Evolutionary conservation across 2,329 filamentous ascomycete genomes (phyloP).

Genomic region (Trichoderma sp.): DNA sequence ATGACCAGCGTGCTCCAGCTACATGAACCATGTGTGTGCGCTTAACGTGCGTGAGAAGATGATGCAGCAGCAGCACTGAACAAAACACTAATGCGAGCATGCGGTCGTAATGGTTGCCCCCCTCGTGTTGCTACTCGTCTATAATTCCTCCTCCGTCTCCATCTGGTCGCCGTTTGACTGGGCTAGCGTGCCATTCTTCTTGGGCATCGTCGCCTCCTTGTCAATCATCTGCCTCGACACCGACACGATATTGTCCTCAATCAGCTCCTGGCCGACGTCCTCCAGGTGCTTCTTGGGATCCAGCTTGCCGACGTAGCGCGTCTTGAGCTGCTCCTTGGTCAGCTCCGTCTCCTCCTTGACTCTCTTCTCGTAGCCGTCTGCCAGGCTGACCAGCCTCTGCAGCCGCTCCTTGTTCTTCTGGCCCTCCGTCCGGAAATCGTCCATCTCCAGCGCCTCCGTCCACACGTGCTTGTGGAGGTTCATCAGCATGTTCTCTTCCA

Average conservation of each 20-base stretch:
- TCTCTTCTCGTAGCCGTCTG: constrained; percentile 97
- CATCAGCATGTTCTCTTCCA: constrained; percentile 99
- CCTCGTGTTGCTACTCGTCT: constrained; percentile 32
- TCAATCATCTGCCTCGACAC: constrained; percentile 99
- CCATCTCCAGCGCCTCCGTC: constrained; percentile 97
- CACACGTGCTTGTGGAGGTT: constrained; percentile 99
- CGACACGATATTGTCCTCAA: constrained; percentile 98
- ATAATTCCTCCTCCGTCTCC: constrained; percentile 62
- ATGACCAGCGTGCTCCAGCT: constrained; percentile 28
- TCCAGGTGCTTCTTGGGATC: constrained; percentile 99
- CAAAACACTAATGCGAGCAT: constrained; percentile 7
- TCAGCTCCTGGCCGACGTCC: constrained; percentile 92
- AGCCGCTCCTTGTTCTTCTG: constrained; percentile 84
- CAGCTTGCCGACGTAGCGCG: constrained; percentile 96
- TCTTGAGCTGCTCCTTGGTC: constrained; percentile 97
- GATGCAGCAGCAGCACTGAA: not conserved
- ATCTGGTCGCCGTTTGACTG: constrained; percentile 62
- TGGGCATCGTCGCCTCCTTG: constrained; percentile 93
- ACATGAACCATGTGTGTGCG: not conserved
- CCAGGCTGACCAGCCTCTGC: constrained; percentile 82
- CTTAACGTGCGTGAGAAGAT: not conserved
- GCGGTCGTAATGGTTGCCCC: constrained; percentile 23
- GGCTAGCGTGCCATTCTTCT: constrained; percentile 59
- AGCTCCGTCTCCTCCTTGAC: constrained; percentile 98
- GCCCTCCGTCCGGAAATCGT: constrained; percentile 86